Evolutionary conservation across 192 early-diverging fungal species (phyloP).

Genomic region (Physocladia obscura): DNA sequence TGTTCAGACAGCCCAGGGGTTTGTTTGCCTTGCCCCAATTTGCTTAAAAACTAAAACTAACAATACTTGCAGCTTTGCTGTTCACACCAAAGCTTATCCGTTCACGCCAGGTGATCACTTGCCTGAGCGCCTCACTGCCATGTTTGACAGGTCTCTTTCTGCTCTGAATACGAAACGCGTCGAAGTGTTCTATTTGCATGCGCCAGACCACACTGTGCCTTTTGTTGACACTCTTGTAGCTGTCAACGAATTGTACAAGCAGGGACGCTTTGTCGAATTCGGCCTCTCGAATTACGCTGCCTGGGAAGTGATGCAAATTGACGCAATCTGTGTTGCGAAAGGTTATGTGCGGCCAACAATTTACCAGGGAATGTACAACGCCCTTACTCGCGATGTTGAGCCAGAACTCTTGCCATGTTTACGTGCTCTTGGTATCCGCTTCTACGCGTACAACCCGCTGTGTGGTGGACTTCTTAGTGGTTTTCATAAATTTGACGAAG

Average conservation of each 20-base stretch:
- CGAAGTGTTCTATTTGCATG: constrained; percentile 66
- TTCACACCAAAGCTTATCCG: constrained; percentile 61
- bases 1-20: not conserved
- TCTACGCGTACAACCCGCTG: constrained; percentile 68
- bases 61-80: not conserved
- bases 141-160: constrained; percentile 38
- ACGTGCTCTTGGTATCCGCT: constrained; percentile 54
- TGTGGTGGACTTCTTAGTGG: constrained; percentile 50
- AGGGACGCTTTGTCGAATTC: constrained; percentile 49
- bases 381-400: constrained; percentile 36
- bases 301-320: constrained; percentile 54
- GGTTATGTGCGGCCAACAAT: constrained; percentile 50
- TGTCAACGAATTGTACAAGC: constrained; percentile 57
- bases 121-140: constrained; percentile 32
- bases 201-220: constrained; percentile 55
- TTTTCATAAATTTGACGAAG: constrained; percentile 33
- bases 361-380: constrained; percentile 48
- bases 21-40: too few species aligned
- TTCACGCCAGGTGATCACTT: constrained; percentile 38
- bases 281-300: constrained; percentile 44
- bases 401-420: constrained; percentile 62
- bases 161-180: constrained; percentile 50
- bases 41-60: not conserved
- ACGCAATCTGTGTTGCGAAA: constrained; percentile 44
- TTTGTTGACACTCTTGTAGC: constrained; percentile 53